Conservation (phyloP, 1,284 basidiomycete genomes). For the Pyrrhoderma noxium region DNA sequence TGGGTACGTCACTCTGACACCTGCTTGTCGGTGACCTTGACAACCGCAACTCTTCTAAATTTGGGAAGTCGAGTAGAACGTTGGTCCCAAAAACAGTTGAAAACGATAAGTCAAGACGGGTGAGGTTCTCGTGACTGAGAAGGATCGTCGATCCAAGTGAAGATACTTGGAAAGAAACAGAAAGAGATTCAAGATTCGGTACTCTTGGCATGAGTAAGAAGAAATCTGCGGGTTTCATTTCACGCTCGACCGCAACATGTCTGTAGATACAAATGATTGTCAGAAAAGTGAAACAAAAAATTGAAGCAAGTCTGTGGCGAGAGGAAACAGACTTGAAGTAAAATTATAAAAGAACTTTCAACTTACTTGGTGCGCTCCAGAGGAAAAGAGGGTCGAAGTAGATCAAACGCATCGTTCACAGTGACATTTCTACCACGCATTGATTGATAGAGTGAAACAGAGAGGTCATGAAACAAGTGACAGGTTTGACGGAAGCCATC, state of each 20-base stretch:
- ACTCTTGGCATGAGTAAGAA: neutral
- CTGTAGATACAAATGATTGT: too few relatives aligned
- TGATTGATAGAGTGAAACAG: neutral
- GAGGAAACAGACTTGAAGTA: neutral
- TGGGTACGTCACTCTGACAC: neutral
- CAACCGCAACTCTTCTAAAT: slow-evolving; percentile 6
- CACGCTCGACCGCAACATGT: neutral
- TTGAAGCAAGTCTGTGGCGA: neutral
- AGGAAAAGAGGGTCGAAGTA: neutral
- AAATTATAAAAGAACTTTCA: neutral
- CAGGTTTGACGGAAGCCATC: slow-evolving; percentile 4
- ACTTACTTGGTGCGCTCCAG: neutral
- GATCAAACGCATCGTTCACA: neutral
- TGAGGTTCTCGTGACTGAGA: neutral
- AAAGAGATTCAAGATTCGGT: neutral
- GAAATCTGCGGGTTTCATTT: neutral
- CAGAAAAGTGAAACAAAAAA: neutral
- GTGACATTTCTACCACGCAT: neutral
- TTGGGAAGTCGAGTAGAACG: slow-evolving; percentile 4
- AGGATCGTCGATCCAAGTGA: neutral
- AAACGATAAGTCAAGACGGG: slow-evolving; percentile 1
- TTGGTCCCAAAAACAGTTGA: neutral
- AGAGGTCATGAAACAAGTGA: neutral
- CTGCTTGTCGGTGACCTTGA: neutral
- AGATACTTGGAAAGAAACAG: neutral